Base-by-base conservation (phyloP, 257 asterid genomes). In the Leptodermis oblonga region DNA sequence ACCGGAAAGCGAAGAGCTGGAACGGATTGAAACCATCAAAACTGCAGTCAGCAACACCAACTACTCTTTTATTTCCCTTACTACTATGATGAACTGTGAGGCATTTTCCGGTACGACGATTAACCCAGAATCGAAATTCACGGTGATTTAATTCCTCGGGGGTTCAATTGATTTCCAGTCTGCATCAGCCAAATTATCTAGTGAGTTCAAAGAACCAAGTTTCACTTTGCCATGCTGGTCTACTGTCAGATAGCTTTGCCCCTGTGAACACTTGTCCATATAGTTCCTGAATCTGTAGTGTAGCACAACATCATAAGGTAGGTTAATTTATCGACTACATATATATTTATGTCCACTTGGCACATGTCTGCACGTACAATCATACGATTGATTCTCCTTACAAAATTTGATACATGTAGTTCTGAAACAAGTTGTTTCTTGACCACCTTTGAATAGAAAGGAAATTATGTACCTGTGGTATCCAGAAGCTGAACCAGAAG, bases 1-100 rank as follows among this genome's bases (percentile, higher is more conserved):
- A 88, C 6, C 91, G 87, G 42, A 85, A 88, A 39, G 93, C 90
- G 61, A 86, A 88, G 7, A 88, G 81, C 82, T 88, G 96, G 75
- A 33, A 76, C 0, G 76, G 77, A 73, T 86, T 80, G 46, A 83
- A 69, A 28, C 93, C 91, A 28, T 85, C 84, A 33, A 82, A 79
- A 60, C 56, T 73, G 75, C 93, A 86, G 54, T 85, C 83, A 66
- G 90, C 79, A 51, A 86, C 82, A 4, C 92, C 84, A 5, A 83
- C 81, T 0, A 56, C 73, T 63, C 77, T 81, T 69, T 82, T 84
- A 60, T 74, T 60, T 4, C 79, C 42, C 67, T 61, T 18, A 6
- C 80, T 79, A 23, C 84, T 79, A 60, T 58, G 56, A 13, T 75
- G 73, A n/a, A 88, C 84, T 1, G 90, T 84, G 1, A 83, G 84